A percentile compares a stretch with the other conserved stretches of the same genome.
These are phyloP conservation scores for Speleostelium caveatum DNA, from an alignment of 78 protist species.

Conservation along the genomic window DNA sequence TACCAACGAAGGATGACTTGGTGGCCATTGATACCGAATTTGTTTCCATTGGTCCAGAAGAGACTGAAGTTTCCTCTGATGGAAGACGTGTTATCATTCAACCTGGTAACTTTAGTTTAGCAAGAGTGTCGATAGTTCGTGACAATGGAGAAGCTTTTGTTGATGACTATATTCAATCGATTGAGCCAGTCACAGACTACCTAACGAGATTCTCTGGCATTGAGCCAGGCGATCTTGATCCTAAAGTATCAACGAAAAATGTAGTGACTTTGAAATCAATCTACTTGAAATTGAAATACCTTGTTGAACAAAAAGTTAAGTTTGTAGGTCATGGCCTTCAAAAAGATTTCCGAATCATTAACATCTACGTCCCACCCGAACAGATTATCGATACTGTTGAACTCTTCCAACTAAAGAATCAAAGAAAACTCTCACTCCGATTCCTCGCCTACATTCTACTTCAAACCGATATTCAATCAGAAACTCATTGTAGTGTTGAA, in stretches of 20 bases:
- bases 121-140: constrained; percentile 85
- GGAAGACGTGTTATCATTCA: constrained; percentile 81
- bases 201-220: constrained; percentile 93
- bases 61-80: constrained; percentile 60
- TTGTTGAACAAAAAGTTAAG: constrained; percentile 83
- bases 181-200: constrained; percentile 90
- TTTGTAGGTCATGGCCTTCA: constrained; percentile 94
- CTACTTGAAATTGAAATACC: constrained; percentile 86
- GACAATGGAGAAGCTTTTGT: constrained; percentile 85
- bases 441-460: constrained; percentile 85
- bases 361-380: constrained; percentile 86
- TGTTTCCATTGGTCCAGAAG: constrained; percentile 89
- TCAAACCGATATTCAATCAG: constrained; percentile 86
- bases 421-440: constrained; percentile 88
- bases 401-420: constrained; percentile 82
- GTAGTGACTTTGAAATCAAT: constrained; percentile 85
- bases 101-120: constrained; percentile 85
- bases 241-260: constrained; percentile 64
- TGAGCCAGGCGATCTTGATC: constrained; percentile 92
- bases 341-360: constrained; percentile 91
- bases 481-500: constrained; percentile 89
- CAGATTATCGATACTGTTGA: constrained; percentile 95
- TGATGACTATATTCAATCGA: constrained; percentile 89
- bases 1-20: constrained; percentile 53
- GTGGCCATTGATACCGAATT: constrained; percentile 93